Base-by-base conservation (phyloP, 352 stramenopile genomes). In the Globisporangium cederbergense region DNA sequence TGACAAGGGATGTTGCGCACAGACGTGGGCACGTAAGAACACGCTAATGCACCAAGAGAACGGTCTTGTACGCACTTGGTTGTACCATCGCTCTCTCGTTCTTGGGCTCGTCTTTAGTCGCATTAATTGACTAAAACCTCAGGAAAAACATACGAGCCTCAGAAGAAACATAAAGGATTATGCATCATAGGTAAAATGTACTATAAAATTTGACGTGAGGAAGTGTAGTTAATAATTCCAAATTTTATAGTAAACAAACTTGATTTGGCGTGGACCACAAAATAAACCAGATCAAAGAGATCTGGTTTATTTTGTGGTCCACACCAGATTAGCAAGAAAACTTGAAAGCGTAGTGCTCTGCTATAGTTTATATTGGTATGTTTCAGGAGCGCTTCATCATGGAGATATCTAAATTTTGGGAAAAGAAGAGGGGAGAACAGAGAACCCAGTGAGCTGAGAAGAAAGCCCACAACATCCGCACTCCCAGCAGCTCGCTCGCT, bases 41-140 rank as follows among this genome's bases (percentile, higher is more conserved):
- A 20, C 42, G 3, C 14, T 28, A 36, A 25, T 18, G 34, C 14
- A 13, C 10, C 13, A 14, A 51, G 22, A 28, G 2, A 47, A 36
- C 16, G n/a, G 4, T 11, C 25, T 49, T 20, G 40, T 14, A 22
- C 32, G 36, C 66, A 78, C 72, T 66, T 67, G 65, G 72, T 36
- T 78, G 72, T 32, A 69, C 65, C 72, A 78, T 78, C 30, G 56
- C 13, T 43, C 49, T 57, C 14, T 22, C 22, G 20, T 11, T 46
- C 30, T 4, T 16, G 14, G 51, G 50, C 32, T 56, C n/a, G 25
- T 34, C 42, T 16, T 18, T 11, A 32, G 11, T 25, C 16, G 45
- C 36, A 13, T 13, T 28, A 20, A 13, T 20, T 53, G 28, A 28
- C 30, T 43, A 40, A 28, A 28, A 28, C 25, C 25, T 28, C 25